Evolutionary conservation across 371 early-diverging fungal genomes (phyloP), one percentile per base, ranked within the genome.

Genomic region (Smittium culicis): DNA sequence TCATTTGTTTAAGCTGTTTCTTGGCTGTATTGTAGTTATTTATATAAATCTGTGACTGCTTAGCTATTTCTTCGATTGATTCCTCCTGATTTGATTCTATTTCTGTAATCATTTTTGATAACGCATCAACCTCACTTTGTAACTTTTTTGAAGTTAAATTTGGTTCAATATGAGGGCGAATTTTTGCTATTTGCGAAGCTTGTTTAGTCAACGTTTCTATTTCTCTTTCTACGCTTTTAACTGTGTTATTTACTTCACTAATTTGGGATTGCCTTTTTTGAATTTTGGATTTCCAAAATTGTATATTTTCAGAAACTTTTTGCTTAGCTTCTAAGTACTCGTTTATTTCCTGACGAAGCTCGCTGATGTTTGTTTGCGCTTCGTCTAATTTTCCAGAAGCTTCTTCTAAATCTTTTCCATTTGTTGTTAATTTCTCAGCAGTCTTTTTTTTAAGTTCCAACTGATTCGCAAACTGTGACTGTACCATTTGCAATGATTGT

Each of bases 11-110:
- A 30, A 92, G 77, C 8, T 82, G 79, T 0, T 55, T 68, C 35
- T 82, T 82, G n/a, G 88, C 89, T 2, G 80, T 73, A 34, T 77
- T 73, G 75, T 83, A 89, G 0, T 77, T 80, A 16, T 67, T 69
- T 31, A 79, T 69, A 35, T 82, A 77, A 11, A 72, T 70, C 14
- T 74, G 75, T 35, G 85, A 77, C 68, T 86, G 79, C 0, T 75
- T 64, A 24, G 80, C 76, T 25, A 85, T 76, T 57, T 86, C 82
- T 57, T 82, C 88, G 32, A 86, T 35, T 30, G 81, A 73, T 62
- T 73, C 77, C 17, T 80, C 82, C 14, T 80, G 74, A 35, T 77
- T 67, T 16, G 72, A 71, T 69, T 72, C 76, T 60, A 77, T 75
- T 67, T 84, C 82, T n/a, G 73, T 73, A 31, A 86, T 77, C 5